phyloP scores from a whole-genome alignment of 192 early-diverging fungal species.

The Geranomyces michiganensis region DNA sequence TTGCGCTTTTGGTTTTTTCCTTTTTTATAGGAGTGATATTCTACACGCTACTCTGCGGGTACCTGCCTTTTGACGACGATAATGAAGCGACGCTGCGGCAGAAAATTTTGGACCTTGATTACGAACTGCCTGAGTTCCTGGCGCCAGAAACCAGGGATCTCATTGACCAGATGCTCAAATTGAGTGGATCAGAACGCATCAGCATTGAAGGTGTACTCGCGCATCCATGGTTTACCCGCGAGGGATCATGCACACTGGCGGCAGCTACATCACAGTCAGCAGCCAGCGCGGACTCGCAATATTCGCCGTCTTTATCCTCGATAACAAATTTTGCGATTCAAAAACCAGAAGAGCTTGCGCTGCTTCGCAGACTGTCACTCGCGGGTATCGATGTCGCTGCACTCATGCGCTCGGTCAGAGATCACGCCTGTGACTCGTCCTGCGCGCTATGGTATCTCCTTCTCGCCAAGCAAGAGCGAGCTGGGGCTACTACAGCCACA shows the following conservation, averaged over 20 bases:
- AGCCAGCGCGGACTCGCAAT: constrained; percentile 25
- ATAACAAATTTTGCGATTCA: constrained; percentile 30
- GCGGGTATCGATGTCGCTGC: constrained; percentile 63
- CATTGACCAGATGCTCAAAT: constrained; percentile 65
- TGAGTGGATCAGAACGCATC: constrained; percentile 67
- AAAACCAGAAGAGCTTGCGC: constrained; percentile 50
- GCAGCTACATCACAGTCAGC: constrained; percentile 8
- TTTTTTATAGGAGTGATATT: constrained; percentile 45
- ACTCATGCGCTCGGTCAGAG: constrained; percentile 58
- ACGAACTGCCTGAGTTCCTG: constrained; percentile 68
- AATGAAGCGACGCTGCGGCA: constrained; percentile 67
- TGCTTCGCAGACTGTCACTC: constrained; percentile 48
- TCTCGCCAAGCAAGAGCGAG: constrained; percentile 41
- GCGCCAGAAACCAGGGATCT: constrained; percentile 61
- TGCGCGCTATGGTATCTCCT: constrained; percentile 75
- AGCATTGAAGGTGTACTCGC: constrained; percentile 65
- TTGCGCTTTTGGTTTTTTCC: not conserved
- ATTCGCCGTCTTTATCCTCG: constrained; percentile 38
- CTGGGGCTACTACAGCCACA: not conserved
- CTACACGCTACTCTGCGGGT: constrained; percentile 52
- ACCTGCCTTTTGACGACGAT: constrained; percentile 70
- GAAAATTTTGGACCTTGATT: constrained; percentile 75
- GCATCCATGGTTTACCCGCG: constrained; percentile 63
- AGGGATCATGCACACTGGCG: not conserved
- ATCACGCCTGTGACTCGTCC: constrained; percentile 59